Evolutionary conservation across 106 monocot species (phyloP).

Genomic region (Acanthochlamys bracteata): DNA sequence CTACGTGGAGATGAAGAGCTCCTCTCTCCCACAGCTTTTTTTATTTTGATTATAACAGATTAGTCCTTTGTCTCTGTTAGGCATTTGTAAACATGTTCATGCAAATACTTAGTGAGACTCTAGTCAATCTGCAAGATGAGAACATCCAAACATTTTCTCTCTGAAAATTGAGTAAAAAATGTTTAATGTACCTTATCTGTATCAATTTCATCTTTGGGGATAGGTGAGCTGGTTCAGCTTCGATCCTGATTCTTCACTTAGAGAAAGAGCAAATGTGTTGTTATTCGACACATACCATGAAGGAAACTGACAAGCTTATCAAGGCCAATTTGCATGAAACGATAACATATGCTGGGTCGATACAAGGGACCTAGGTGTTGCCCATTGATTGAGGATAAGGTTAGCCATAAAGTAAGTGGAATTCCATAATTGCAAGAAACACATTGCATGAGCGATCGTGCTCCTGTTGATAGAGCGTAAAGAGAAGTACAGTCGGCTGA

Average conservation of each 20-base stretch:
- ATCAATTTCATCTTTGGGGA: not conserved
- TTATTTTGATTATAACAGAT: not conserved
- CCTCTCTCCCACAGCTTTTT: not conserved
- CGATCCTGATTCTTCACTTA: conserved; percentile 76
- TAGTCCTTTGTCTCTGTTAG: not conserved
- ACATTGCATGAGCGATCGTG: not conserved
- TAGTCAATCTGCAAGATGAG: no score
- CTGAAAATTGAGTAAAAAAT: no score
- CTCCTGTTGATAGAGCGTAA: not conserved
- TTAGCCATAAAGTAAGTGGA: conserved; percentile 2
- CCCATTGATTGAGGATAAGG: conserved; percentile 99
- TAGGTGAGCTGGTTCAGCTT: conserved; percentile 99
- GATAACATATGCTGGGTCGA: conserved; percentile 99
- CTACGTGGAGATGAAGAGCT: conserved; percentile 97
- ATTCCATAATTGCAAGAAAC: not conserved
- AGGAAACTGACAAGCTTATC: conserved; percentile 84
- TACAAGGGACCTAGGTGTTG: conserved; percentile 99
- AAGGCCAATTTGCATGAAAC: conserved; percentile 92
- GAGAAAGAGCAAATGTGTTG: conserved; percentile 99
- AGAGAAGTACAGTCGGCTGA: no score
- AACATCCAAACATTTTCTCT: no score
- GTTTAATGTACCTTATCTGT: not conserved
- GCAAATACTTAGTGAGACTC: no score
- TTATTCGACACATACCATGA: conserved; percentile 93
- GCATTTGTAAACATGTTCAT: no score